Evolutionary conservation across 306 rosid species (phyloP).

Genomic region (Alnus glutinosa): DNA sequence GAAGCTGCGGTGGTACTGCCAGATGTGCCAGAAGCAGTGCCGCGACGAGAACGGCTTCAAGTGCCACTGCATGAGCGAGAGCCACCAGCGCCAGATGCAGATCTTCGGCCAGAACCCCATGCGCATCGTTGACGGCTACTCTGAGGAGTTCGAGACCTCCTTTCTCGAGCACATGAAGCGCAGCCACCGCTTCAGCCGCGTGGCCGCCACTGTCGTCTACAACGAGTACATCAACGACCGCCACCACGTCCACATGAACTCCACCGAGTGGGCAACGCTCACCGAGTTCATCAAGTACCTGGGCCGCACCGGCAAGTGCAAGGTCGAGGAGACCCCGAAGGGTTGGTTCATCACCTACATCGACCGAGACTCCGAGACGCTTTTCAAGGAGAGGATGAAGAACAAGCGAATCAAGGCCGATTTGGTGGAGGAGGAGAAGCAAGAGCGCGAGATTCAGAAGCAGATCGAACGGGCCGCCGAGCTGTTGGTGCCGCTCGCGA

Average conservation of each 20-base stretch:
- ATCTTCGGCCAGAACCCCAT: conserved; percentile 74
- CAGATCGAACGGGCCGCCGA: conserved; percentile 80
- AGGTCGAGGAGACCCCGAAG: conserved; percentile 93
- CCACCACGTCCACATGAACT: conserved; percentile 88
- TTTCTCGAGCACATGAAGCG: conserved; percentile 89
- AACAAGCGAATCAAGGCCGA: conserved; percentile 65
- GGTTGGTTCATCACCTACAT: conserved; percentile 95
- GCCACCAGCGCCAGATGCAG: conserved; percentile 96
- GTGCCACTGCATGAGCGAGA: conserved; percentile 92
- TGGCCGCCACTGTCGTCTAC: conserved; percentile 90
- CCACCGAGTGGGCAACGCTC: conserved; percentile 78
- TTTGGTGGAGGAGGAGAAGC: conserved; percentile 85
- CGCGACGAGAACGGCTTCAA: conserved; percentile 94
- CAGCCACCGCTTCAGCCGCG: conserved; percentile 83
- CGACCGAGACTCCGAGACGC: conserved; percentile 72
- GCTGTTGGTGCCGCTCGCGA: conserved; percentile 35
- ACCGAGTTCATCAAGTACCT: conserved; percentile 85
- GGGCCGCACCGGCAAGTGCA: conserved; percentile 80
- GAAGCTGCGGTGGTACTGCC: conserved; percentile 97
- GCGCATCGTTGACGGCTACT: conserved; percentile 74
- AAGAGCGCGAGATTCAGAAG: conserved; percentile 76
- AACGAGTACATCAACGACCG: conserved; percentile 82
- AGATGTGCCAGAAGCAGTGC: conserved; percentile 98
- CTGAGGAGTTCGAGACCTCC: conserved; percentile 71
- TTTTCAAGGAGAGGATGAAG: conserved; percentile 80